Base-by-base conservation (phyloP, 306 rosid genomes). In the Rosa multiflora region DNA sequence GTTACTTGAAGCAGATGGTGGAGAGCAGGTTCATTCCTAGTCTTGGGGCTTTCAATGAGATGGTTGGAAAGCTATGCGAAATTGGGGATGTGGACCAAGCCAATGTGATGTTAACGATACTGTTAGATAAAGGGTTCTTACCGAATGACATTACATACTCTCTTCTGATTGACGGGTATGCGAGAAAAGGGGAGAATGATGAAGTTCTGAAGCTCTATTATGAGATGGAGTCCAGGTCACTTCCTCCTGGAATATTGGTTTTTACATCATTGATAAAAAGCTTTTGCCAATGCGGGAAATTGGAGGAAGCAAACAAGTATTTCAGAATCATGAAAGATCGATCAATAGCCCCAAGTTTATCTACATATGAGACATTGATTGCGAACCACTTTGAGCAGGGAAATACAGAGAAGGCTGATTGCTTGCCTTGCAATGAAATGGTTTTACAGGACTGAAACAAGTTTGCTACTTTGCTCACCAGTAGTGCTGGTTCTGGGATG, bases 181-280 rank as follows among this genome's bases (percentile, higher is more conserved):
- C 82, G 40, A 52, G 55, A 62, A 88, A 79, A 17, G 78, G 75
- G 23, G 83, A 87, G 78, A 82, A 70, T 79, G 81, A 83, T 44
- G 92, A 85, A 72, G 85, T 84, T 73, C 74, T 91, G n/a, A 92
- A 94, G 87, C 83, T 92, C 66, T 92, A 86, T 85, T 85, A 87
- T 70, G 99, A 92, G 74, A 89, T 91, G 97, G 92, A 85, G 84
- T 76, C 84, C 55, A 86, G 71, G 76, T 85, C 83, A 11, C 23
- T 91, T 20, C 74, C 82, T 82, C 94, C 97, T 46, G 92, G 92
- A 47, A 56, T 86, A 44, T 71, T 81, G n/a, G 87, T 88, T 72
- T 92, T 80, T 42, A 70, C 59, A 0, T 59, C 89, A 0, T 66
- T 92, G 77, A 82, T 91, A 80, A 79, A 39, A 85, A 83, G 88